phyloP scores from a whole-genome alignment of 805 yeast species.

The Wickerhamomyces rabaulensis region DNA sequence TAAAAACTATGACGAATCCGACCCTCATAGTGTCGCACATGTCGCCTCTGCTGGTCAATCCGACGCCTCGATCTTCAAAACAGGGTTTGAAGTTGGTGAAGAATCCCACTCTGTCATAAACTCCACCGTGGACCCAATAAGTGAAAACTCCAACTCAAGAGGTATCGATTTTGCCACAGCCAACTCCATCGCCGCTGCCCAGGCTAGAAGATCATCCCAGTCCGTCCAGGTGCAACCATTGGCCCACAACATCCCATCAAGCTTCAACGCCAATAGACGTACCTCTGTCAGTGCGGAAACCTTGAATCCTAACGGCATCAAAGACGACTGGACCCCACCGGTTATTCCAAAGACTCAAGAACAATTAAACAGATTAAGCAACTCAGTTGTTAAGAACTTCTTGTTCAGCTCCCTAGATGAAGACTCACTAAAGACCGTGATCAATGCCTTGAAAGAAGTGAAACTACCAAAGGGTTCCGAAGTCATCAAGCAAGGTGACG shows the following conservation, averaged over 20 bases:
- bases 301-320: conserved; percentile 65
- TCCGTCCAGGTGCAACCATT: conserved; percentile 12
- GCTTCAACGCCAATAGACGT: conserved; percentile 77
- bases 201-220: conserved; percentile 14
- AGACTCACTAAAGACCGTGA: conserved; percentile 69
- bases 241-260: conserved; percentile 41
- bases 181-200: conserved; percentile 5
- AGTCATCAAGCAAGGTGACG: conserved; percentile 87
- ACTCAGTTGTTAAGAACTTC: conserved; percentile 74
- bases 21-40: conserved; percentile 14
- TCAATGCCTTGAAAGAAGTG: conserved; percentile 80
- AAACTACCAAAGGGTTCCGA: conserved; percentile 50
- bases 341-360: conserved; percentile 54
- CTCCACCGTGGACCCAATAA: conserved; percentile 20
- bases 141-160: not conserved
- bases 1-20: conserved; percentile 27
- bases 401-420: conserved; percentile 79
- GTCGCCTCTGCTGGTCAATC: conserved; percentile 5
- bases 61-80: conserved; percentile 18
- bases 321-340: conserved; percentile 67
- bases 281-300: conserved; percentile 90
- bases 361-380: conserved; percentile 64
- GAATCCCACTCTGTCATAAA: conserved; percentile 10
- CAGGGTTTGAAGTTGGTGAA: conserved; percentile 22
- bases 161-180: conserved; percentile 2